Evolutionary conservation across 257 asterid genomes (phyloP), one percentile per base, ranked within the genome.

Genomic region (Scutellaria baicalensis): DNA sequence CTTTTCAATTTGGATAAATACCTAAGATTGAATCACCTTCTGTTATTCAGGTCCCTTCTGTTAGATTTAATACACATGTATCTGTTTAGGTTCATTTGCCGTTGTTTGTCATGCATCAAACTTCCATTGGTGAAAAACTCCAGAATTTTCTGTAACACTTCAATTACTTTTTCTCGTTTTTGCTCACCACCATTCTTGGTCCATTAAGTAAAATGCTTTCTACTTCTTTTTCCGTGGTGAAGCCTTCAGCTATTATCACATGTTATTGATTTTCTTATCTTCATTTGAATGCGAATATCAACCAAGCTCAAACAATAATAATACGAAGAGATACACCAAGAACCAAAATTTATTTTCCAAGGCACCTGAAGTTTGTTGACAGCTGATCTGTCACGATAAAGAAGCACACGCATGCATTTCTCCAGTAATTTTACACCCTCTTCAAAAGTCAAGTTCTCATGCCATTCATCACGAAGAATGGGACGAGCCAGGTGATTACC

Each of bases 381-480:
- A 40, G 97, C 98, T 61, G 98, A 93, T 82, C 96, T 84, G 66
- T 93, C 98, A 54, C 97, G 95, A 61, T 93, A 93, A 44, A 90
- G 86, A 66, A 93, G 98, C 77, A 93, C 97, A 4, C 93, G 95
- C 97, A 88, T 85, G 83, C 98, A 88, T 75, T 93, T 90, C 82
- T 90, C 96, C 81, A 90, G 84, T 49, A 93, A 60, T 70, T 80
- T 85, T 9, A 93, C 98, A 14, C 95, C 97, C 38, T 93, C 97
- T 78, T 93, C 97, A 79, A 82, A 93, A 47, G 90, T 90, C 85
- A 93, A 44, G 80, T 90, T 77, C 69, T 85, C 96, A 20, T 77
- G 81, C 98, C 98, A 93, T 79, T 93, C 97, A 8, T 87, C 95
- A 39, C 98, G 96, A 11, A 88, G 87, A 77, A 93, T 78, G 42